Percentiles rank a stretch among this genome's conserved stretches.
phyloP scores from a whole-genome alignment of 768 basidiomycete genomes.

The Boletus rufocinnamomeus region DNA sequence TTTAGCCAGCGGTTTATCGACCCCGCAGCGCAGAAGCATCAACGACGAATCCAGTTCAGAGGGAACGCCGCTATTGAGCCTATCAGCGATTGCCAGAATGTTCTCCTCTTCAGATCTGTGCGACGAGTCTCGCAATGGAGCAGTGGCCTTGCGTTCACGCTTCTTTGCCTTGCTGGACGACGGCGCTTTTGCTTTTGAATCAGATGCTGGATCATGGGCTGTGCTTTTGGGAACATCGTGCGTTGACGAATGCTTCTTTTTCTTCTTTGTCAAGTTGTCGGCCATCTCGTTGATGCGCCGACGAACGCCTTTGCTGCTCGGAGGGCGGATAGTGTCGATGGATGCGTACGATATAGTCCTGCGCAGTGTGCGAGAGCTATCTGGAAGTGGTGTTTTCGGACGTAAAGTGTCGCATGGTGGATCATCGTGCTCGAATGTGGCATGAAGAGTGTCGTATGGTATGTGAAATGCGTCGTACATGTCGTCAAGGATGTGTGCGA shows the following conservation, averaged over 20 bases:
- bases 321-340: slow-evolving; percentile 17
- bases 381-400: slow-evolving; percentile 6
- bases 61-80: slow-evolving; percentile 8
- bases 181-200: background rate
- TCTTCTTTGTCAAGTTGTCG: slow-evolving; percentile 7
- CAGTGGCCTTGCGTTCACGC: background rate
- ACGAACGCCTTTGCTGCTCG: slow-evolving; percentile 12
- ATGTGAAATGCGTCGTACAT: slow-evolving; percentile 4
- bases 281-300: slow-evolving; percentile 18
- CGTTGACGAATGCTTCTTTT: background rate
- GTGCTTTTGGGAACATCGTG: background rate
- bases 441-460: background rate
- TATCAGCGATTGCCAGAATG: background rate
- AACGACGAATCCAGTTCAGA: background rate
- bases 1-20: background rate
- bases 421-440: background rate
- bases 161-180: background rate
- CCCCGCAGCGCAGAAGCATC: background rate
- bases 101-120: slow-evolving; percentile 3
- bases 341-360: slow-evolving; percentile 24
- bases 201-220: background rate
- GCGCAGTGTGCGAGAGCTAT: slow-evolving; percentile 10
- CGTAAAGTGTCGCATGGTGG: background rate
- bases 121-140: slow-evolving; percentile 1
- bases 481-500: background rate